Evolutionary conservation across 805 yeast species (phyloP), one percentile per base, ranked within the genome.

Genomic region (Yarrowia alimentaria): DNA sequence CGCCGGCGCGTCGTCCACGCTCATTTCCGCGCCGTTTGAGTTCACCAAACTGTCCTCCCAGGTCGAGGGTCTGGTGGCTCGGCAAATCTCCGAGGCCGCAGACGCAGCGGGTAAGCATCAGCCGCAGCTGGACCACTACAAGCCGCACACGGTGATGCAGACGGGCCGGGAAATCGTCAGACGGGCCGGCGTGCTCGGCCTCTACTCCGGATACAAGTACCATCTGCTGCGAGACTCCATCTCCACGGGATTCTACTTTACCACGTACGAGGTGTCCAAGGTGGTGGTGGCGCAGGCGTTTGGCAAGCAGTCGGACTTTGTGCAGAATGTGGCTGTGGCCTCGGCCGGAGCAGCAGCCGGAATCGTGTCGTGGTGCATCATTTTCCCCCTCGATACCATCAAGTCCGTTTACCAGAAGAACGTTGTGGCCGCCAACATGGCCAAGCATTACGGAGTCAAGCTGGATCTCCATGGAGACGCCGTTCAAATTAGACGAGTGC

Each of bases 321-420:
- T 68, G 4, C 61, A 65, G 37, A 69, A 81, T 1, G 22, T 73
- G 5, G 68, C 79, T 7, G 72, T 81, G 17, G 80, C 83, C 3
- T 26, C 81, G 2, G 84, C 91, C 0, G 95, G 94, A n/a, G 95
- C 88, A 0, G 56, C 80, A 18, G 78, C 93, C 4, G 95, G 95
- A 3, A 75, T 82, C 13, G 66, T 83, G 13, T 75, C 88, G 45
- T 86, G 95, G 94, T 66, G 79, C 2, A 64, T 79, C 0, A 81
- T 86, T 3, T 88, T 83, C 67, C 94, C 95, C 3, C 62, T 87
- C 9, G 96, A 87, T 64, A 87, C 95, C 0, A 71, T 83, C 53
- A 87, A 88, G 62, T 79, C 90, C 1, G 73, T 82, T 53, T 74
- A 79, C 34, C 96, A 87, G 61, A 77, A 83, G 53, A 91, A 86